Evolutionary conservation across 176 grass and related monocot species (phyloP), one percentile per base, ranked within the genome.

Genomic region (Thalia dealbata): DNA sequence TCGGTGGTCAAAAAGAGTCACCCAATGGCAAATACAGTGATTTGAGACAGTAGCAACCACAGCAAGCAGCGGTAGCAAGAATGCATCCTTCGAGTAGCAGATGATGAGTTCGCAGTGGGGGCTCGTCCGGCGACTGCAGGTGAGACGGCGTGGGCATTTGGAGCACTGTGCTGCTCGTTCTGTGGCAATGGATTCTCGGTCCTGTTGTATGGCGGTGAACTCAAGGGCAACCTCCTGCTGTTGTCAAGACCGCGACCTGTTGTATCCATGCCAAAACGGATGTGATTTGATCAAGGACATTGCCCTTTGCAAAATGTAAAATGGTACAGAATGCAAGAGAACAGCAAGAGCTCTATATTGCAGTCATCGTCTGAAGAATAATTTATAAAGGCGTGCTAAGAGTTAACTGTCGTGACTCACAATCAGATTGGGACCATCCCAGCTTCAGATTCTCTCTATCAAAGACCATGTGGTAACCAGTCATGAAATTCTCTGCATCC

Each of bases 401-500:
- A 38, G 3, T 38, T 44, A 3, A 48, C 11, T 48, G 11, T 48
- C 45, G 11, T 48, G 56, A 52, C 87, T 95, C 91, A 95, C 95
- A 95, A 76, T 95, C 85, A 44, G 95, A 91, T 14, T 69, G 85
- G 30, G 91, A 81, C 90, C 90, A 99, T 30, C 90, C 87, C 54
- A 99, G 69, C 60, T 89, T 95, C 82, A 91, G 77, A 69, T 85
- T 88, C 78, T 99, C 90, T 86, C 88, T 85, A 75, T 99, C 85
- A 43, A 91, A 99, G 16, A 91, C 87, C 13, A 93, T 76, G 30
- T 82, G 81, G 77, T 99, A 91, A 15, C 95, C 95, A 24, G 84
- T 89, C 81, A 99, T 73, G 71, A 99, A 93, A 82, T 99, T 93
- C 84, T 99, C 95, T 91, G 85, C 84, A 89, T 70, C 35, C 29